Evolutionary conservation across 1,284 basidiomycete species (phyloP).

Genomic region (Serendipita sp.): DNA sequence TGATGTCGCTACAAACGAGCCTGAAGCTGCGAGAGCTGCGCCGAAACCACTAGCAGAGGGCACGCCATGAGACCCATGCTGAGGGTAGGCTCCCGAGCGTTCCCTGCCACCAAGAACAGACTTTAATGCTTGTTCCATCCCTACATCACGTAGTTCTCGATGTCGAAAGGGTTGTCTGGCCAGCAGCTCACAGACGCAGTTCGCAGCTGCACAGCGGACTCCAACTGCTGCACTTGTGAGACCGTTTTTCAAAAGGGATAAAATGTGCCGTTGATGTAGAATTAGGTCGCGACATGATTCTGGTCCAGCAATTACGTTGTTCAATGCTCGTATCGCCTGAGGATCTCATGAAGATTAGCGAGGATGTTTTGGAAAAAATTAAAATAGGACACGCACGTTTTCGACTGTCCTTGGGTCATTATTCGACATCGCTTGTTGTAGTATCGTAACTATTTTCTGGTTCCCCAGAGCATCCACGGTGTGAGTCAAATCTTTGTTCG

Average conservation of each 20-base stretch:
- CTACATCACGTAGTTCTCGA: slow-evolving; percentile 27
- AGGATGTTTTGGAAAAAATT: neutral
- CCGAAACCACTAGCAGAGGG: neutral
- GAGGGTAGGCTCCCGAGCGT: neutral
- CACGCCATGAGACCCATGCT: neutral
- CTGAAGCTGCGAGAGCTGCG: neutral
- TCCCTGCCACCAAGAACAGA: slow-evolving; percentile 18
- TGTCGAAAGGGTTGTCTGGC: slow-evolving; percentile 24
- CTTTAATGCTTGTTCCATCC: slow-evolving; percentile 30
- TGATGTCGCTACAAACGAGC: neutral
- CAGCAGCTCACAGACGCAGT: slow-evolving; percentile 39
- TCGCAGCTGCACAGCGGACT: slow-evolving; percentile 43
- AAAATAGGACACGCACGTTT: neutral
- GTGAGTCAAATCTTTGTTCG: neutral
- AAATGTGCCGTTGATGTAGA: slow-evolving; percentile 33
- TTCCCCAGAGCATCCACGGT: slow-evolving; percentile 1
- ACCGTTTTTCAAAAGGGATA: slow-evolving; percentile 37
- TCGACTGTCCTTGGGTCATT: slow-evolving; percentile 2
- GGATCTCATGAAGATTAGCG: neutral
- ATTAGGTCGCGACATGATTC: slow-evolving; percentile 34
- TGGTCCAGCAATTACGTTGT: slow-evolving; percentile 49
- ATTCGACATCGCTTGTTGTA: slow-evolving; percentile 7
- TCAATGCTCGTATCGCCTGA: slow-evolving; percentile 42
- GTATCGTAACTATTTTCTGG: neutral
- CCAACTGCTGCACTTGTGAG: slow-evolving; percentile 42